phyloP scores from a whole-genome alignment of 495 filamentous ascomycete species.

The Aspergillus incahuasiensis region DNA sequence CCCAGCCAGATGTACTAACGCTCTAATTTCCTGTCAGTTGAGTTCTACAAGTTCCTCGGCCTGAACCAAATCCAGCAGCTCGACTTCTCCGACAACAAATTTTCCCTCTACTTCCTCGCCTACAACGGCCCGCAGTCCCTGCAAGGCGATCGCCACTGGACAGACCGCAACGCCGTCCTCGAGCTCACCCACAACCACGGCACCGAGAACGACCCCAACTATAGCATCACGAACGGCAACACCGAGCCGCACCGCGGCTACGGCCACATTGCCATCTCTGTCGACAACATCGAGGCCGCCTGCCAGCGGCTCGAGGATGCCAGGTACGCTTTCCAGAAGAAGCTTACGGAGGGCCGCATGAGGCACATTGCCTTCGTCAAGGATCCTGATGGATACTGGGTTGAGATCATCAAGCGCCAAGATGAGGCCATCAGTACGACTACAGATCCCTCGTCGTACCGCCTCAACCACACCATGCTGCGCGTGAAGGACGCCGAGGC shows the following conservation, averaged over 20 bases:
- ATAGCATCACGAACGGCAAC: constrained; percentile 84
- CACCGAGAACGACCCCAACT: constrained; percentile 80
- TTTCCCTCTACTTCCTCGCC: constrained; percentile 62
- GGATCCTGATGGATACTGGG: constrained; percentile 94
- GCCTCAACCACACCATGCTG: constrained; percentile 76
- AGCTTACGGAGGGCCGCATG: constrained; percentile 83
- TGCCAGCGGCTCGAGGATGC: constrained; percentile 85
- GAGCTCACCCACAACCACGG: constrained; percentile 98
- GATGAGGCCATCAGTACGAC: constrained; percentile 49
- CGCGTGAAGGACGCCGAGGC: constrained; percentile 85
- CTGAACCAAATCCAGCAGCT: constrained; percentile 78
- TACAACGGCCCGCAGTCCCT: constrained; percentile 67
- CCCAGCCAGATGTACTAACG: neutral
- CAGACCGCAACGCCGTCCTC: constrained; percentile 82
- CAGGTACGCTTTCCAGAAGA: constrained; percentile 93
- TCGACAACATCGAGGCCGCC: constrained; percentile 86
- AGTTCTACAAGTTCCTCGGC: constrained; percentile 93
- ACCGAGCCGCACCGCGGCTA: constrained; percentile 81
- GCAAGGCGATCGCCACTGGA: constrained; percentile 71
- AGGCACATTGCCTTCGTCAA: constrained; percentile 84
- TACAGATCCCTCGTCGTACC: constrained; percentile 51
- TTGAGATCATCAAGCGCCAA: constrained; percentile 59
- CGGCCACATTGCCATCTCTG: constrained; percentile 81
- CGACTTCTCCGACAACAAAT: constrained; percentile 72
- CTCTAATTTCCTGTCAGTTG: constrained; percentile 44